Evolutionary conservation across 208 protist genomes (phyloP).

Genomic region (Trypanosoma boissoni): DNA sequence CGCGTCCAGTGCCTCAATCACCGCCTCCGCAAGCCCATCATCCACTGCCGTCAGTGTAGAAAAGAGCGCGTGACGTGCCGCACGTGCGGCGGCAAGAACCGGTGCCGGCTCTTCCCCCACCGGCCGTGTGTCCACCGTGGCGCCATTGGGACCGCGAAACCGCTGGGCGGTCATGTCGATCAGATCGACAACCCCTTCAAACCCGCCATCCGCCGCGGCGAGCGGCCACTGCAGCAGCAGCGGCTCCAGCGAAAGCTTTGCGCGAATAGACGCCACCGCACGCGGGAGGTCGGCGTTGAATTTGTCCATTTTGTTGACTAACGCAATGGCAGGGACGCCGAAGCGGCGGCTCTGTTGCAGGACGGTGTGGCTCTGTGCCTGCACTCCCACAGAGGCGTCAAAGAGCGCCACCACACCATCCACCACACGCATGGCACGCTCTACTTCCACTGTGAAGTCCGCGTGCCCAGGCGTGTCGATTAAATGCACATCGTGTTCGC

Average conservation of each 20-base stretch:
- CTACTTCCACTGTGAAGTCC: constrained; percentile 97
- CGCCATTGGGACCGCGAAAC: constrained; percentile 69
- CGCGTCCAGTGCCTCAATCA: constrained; percentile 65
- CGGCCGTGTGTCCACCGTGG: constrained; percentile 26
- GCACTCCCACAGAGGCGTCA: constrained; percentile 94
- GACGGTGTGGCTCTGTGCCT: constrained; percentile 91
- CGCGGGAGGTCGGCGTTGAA: constrained; percentile 83
- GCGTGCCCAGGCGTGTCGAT: constrained; percentile 97
- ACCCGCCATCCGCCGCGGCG: constrained; percentile 56
- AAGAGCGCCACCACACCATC: constrained; percentile 96
- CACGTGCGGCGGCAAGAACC: constrained; percentile 30
- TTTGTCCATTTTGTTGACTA: constrained; percentile 97
- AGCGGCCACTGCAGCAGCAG: constrained; percentile 91
- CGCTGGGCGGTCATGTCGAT: constrained; percentile 52
- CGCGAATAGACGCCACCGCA: constrained; percentile 65
- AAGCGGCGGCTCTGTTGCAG: constrained; percentile 86
- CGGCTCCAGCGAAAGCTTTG: constrained; percentile 78
- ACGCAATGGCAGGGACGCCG: constrained; percentile 83
- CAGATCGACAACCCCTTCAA: constrained; percentile 89
- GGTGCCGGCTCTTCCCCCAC: constrained; percentile 39
- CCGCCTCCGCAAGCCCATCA: constrained; percentile 58
- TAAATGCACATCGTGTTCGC: constrained; percentile 82
- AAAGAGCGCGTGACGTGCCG: constrained; percentile 47
- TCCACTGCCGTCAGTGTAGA: constrained; percentile 62
- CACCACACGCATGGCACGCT: constrained; percentile 95